phyloP scores from a whole-genome alignment of 768 basidiomycete genomes.

The Suillus bovinus region DNA sequence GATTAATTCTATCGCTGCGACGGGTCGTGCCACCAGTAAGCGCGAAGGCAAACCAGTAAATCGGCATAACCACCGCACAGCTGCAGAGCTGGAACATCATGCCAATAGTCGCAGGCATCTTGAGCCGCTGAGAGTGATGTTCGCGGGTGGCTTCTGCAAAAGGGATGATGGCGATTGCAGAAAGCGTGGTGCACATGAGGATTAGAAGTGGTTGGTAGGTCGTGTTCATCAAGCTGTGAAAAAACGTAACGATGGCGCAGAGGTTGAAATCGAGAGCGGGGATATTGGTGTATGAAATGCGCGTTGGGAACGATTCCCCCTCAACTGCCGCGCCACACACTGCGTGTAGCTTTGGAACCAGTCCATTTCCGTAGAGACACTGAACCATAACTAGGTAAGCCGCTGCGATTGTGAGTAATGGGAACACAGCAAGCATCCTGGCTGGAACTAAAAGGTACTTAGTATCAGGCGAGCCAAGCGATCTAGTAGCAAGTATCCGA shows the following conservation, averaged over 20 bases:
- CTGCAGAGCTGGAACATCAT: slow-evolving; percentile 41
- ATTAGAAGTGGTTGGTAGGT: slow-evolving; percentile 6
- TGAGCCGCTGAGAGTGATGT: slow-evolving; percentile 34
- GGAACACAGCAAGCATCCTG: slow-evolving; percentile 5
- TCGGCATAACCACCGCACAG: slow-evolving; percentile 42
- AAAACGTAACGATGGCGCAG: slow-evolving; percentile 46
- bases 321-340: slow-evolving; percentile 31
- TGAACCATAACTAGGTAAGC: background rate
- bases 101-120: slow-evolving; percentile 43
- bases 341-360: slow-evolving; percentile 17
- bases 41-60: slow-evolving; percentile 49
- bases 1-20: slow-evolving; percentile 26
- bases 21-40: slow-evolving; percentile 33
- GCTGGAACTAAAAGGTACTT: background rate
- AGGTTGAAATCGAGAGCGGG: slow-evolving; percentile 35
- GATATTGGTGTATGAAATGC: slow-evolving; percentile 39
- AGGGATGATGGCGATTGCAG: slow-evolving; percentile 31
- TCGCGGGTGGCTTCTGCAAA: slow-evolving; percentile 42
- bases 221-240: slow-evolving; percentile 31
- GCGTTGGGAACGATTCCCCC: slow-evolving; percentile 27
- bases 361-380: slow-evolving; percentile 3
- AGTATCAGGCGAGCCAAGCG: background rate
- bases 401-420: background rate
- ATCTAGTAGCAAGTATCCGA: background rate
- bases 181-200: background rate